Evolutionary conservation across 1,284 basidiomycete genomes (phyloP), one percentile per base, ranked within the genome.

Genomic region (Apiotrichum montevideense): DNA sequence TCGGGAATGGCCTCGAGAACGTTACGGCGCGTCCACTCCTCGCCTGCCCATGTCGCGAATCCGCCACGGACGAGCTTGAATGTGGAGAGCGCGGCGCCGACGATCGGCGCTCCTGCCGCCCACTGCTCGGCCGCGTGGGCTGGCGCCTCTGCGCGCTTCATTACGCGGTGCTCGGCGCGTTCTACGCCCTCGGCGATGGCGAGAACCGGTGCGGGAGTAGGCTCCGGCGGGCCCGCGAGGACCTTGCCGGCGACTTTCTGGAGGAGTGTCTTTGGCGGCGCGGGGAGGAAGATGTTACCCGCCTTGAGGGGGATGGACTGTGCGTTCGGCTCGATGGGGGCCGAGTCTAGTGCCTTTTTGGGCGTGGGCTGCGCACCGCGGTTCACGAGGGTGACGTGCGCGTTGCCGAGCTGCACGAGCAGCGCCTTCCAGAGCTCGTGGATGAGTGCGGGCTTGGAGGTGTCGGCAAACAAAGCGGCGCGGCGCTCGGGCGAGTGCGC

Each of bases 201-300:
- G 43, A 47, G 43, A 3, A 62, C 57, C 5, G 61, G 57, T n/a
- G 44, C 46, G 1, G 61, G 61, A 4, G 64, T 58, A 2, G 67
- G 51, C 29, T 59, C 58, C 35, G 69, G 63, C 3, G 69, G 65
- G 29, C 68, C 68, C 52, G 73, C 70, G 34, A 75, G 55, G 3
- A 66, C 65, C 21, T 52, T 58, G 42, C 63, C 61, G 15, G 58
- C 55, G 15, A 63, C 8, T 14, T 55, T 48, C 50, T 62, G 50
- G 6, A 72, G 44, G 13, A 54, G 59, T 3, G 68, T 68, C 34
- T 64, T 63, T 14, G 66, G 63, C 1, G 52, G 40, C 15, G 63
- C 55, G 4, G 73, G 70, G 21, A 62, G 52, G 64, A 73, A 75
- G 55, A 75, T 69, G 57, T 73, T 68, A 4, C 54, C 70, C 50